Percentiles rank a stretch among this genome's conserved stretches.
Conservation (phyloP, 176 grass and related monocot species). For the Zea mays region Zm-B73-REFERENCE-NAM-5.0 NC_050097.1:13148501-13149000, state of each 20-base stretch:
- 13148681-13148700: constrained; percentile 66
- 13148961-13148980: constrained; percentile 58
- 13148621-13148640: constrained; percentile 64
- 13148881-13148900: constrained; percentile 58
- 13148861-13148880: constrained; percentile 59
- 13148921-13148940: constrained; percentile 59
- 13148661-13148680: constrained; percentile 58
- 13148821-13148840: constrained; percentile 64
- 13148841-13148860: constrained; percentile 50
- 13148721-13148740: constrained; percentile 47
- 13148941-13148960: constrained; percentile 56
- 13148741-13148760: constrained; percentile 46
- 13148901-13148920: constrained; percentile 48
- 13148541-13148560: constrained; percentile 63
- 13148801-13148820: constrained; percentile 61
- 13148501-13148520: constrained; percentile 62
- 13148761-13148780: constrained; percentile 46
- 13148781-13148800: background rate
- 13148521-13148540: constrained; percentile 49
- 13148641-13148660: constrained; percentile 52
- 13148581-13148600: constrained; percentile 62
- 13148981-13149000: constrained; percentile 31
- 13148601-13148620: constrained; percentile 55
- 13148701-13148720: constrained; percentile 41
- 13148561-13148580: constrained; percentile 63